phyloP scores from a whole-genome alignment of 2,329 filamentous ascomycete genomes.

The Ascochyta viciae-villosae region DNA sequence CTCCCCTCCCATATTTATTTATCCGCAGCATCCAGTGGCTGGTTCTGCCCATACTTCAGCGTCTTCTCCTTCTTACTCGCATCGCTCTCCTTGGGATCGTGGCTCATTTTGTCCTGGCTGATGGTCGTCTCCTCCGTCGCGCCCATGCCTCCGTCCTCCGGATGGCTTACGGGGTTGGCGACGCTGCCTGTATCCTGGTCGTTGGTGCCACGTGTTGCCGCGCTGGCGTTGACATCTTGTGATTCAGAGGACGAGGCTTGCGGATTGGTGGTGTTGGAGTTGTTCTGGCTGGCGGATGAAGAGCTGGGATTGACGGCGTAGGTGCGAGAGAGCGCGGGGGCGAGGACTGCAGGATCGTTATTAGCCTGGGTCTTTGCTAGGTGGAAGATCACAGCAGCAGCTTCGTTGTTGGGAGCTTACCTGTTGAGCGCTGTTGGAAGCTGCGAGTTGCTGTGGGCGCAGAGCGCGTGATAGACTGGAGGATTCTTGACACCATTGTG shows the following conservation, averaged over 20 bases:
- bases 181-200: background rate
- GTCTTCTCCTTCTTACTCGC: too few species aligned
- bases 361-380: background rate
- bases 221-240: background rate
- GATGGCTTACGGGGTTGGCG: background rate
- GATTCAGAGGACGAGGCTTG: background rate
- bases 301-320: background rate
- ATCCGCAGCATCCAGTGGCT: too few species aligned
- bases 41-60: too few species aligned
- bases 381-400: too few species aligned
- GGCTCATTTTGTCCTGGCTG: background rate
- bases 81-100: background rate
- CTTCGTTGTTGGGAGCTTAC: background rate
- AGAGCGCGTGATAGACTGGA: background rate
- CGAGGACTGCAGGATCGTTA: background rate
- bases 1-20: too few species aligned
- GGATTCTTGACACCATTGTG: background rate
- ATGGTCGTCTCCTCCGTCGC: background rate
- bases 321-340: background rate
- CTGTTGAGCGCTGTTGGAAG: background rate
- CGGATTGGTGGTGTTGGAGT: background rate
- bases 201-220: background rate
- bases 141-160: background rate
- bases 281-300: background rate
- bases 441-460: background rate